Base-by-base conservation (phyloP, 192 early-diverging fungal genomes). In the Coemansia sp. region DNA sequence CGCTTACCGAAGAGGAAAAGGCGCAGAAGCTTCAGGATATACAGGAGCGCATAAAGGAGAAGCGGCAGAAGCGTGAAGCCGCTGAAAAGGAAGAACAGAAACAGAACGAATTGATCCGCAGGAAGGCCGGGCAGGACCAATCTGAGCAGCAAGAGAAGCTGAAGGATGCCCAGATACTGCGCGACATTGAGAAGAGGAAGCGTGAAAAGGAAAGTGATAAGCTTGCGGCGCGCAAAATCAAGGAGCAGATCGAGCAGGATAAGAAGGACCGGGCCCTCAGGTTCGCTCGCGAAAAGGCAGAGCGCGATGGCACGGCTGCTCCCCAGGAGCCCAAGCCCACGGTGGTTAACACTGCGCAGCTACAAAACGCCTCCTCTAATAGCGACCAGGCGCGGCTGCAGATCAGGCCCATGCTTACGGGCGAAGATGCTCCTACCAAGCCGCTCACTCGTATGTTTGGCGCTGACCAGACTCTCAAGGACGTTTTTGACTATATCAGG, bases 1-100 rank as follows among this genome's bases (percentile, higher is more conserved):
- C 91, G 22, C 73, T 93, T 17, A 87, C 87, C 9, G 87, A 83
- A 17, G 90, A 90, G 33, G 91, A 93, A 61, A 92, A 92, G 80
- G 72, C 70, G 55, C 68, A 72, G 11, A 91, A 89, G 67, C 73
- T 91, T 3, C 78, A 65, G 13, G 86, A 89, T 35, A 65, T 92
- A 22, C 78, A 89, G 75, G 73, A 66, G 3, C 70, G 82, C 50
- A 69, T 92, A 53, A 84, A 78, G 8, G 61, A 62, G 22, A 85
- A 86, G 66, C 71, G 86, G 41, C 72, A 83, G 60, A 63, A 82
- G 71, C 86, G 87, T 60, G 81, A 83, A 19, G 66, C 76, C 54
- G 65, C 65, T 34, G 90, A 87, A 69, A 80, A 82, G 42, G 81
- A 84, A 54, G 88, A 91, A 62, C 71, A 66, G 66, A 83, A 82